Percentiles rank a stretch among this genome's conserved stretches.
These are phyloP conservation scores for Chalaropsis ovoidea DNA, from an alignment of 2,329 filamentous ascomycete genomes.

Conservation along the genomic window DNA sequence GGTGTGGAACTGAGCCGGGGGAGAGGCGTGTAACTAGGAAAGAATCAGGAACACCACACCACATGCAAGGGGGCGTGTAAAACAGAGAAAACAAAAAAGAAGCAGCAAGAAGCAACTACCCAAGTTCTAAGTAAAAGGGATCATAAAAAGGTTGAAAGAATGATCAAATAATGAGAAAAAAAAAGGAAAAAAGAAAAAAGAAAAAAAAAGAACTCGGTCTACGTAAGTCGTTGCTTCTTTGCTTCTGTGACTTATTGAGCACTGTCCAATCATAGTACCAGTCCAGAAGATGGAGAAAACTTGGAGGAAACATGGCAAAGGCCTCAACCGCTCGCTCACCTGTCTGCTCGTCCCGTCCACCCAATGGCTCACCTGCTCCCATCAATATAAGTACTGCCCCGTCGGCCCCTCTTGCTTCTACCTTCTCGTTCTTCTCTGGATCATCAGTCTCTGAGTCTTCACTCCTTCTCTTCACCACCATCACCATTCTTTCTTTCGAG, in stretches of 20 bases:
- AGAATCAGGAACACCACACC: not conserved
- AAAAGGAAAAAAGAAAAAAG: not conserved
- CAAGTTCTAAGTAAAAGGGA: not conserved
- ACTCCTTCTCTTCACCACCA: conserved; percentile 8
- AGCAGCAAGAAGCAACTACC: not conserved
- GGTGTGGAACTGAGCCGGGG: not conserved
- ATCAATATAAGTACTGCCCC: not conserved
- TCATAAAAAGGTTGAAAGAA: not conserved
- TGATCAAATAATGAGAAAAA: not conserved
- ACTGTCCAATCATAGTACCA: not conserved
- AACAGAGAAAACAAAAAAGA: conserved; percentile 1
- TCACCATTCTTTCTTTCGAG: not conserved
- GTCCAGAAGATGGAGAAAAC: not conserved
- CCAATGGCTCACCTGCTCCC: not conserved
- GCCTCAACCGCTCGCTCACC: not conserved
- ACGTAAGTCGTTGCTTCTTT: conserved; percentile 11
- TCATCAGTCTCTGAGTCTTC: not conserved
- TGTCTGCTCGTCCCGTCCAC: too few species aligned
- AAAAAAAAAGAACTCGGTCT: not conserved
- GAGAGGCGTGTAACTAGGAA: not conserved
- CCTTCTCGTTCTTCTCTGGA: not conserved
- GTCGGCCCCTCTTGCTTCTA: not conserved
- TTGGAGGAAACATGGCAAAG: not conserved
- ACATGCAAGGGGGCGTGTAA: not conserved
- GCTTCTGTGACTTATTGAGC: not conserved